Percentiles rank a stretch among this genome's conserved stretches.
Evolutionary conservation across 2,329 filamentous ascomycete genomes (phyloP).

Genomic region (Microcyclospora tardicrescens): DNA sequence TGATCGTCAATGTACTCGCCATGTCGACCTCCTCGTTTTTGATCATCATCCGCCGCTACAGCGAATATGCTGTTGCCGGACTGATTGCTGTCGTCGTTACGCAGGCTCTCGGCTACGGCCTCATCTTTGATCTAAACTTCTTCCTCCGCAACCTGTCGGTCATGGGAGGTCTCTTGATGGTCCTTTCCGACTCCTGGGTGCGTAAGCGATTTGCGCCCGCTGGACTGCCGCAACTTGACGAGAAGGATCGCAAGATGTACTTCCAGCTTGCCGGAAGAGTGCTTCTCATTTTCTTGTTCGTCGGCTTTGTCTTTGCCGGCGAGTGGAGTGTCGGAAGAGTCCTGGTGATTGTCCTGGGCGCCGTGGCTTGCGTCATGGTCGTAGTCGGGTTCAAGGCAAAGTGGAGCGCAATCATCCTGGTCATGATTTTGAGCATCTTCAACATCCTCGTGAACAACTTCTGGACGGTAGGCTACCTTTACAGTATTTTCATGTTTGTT

Average conservation of each 20-base stretch:
- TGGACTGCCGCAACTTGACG: slow-evolving; percentile 82
- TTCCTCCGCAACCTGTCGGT: slow-evolving; percentile 98
- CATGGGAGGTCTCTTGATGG: slow-evolving; percentile 94
- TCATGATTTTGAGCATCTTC: slow-evolving; percentile 90
- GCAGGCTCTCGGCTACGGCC: slow-evolving; percentile 88
- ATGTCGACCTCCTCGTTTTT: slow-evolving; percentile 73
- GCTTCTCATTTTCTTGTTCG: slow-evolving; percentile 90
- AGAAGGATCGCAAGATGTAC: slow-evolving; percentile 99
- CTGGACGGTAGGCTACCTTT: slow-evolving; percentile 68
- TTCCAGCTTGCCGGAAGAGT: slow-evolving; percentile 95
- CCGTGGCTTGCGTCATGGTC: slow-evolving; percentile 93
- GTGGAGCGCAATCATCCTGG: slow-evolving; percentile 90
- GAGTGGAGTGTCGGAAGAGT: slow-evolving; percentile 85
- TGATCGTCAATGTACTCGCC: slow-evolving; percentile 75
- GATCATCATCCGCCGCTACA: slow-evolving; percentile 85
- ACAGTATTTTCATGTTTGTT: not conserved
- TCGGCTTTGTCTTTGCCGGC: slow-evolving; percentile 92
- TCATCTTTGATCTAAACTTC: slow-evolving; percentile 99
- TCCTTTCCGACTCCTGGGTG: slow-evolving; percentile 94
- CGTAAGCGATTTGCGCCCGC: slow-evolving; percentile 95
- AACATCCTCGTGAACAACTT: slow-evolving; percentile 99
- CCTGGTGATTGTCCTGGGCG: slow-evolving; percentile 68
- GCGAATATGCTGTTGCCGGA: slow-evolving; percentile 81
- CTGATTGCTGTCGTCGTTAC: slow-evolving; percentile 83
- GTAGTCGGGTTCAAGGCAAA: slow-evolving; percentile 99